Percentiles rank a stretch among this genome's conserved stretches.
Conservation (phyloP, 768 basidiomycete species). For the Tremella mesenterica region DNA sequence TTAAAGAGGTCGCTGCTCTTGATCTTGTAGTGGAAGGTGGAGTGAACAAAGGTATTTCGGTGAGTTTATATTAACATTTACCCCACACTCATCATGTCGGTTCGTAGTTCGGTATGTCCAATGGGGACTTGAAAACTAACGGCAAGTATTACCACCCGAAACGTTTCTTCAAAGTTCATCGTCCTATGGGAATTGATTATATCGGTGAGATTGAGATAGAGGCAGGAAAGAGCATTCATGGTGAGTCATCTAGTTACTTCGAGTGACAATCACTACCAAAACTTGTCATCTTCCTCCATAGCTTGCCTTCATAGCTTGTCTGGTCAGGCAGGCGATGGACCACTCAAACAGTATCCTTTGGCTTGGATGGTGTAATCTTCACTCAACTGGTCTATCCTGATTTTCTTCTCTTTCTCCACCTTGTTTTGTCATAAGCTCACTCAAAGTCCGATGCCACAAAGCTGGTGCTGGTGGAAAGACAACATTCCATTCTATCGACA, state of each 20-base stretch:
- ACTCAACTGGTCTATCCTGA: not conserved
- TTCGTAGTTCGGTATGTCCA: not conserved
- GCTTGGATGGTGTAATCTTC: too few relatives aligned
- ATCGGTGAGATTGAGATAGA: constrained; percentile 43
- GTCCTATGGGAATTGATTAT: constrained; percentile 37
- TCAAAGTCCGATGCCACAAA: constrained; percentile 33
- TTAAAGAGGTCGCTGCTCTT: constrained; percentile 34
- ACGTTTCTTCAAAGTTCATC: constrained; percentile 34
- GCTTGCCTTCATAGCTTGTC: constrained; percentile 3
- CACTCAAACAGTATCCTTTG: too few relatives aligned
- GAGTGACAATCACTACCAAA: not conserved
- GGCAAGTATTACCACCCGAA: constrained; percentile 39
- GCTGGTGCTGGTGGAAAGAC: constrained; percentile 15
- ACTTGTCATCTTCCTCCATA: not conserved
- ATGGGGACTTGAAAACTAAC: not conserved
- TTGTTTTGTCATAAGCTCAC: not conserved
- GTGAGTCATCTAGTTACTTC: constrained; percentile 15
- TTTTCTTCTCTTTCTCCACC: not conserved
- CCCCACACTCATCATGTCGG: not conserved
- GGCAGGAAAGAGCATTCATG: constrained; percentile 40
- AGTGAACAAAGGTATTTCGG: constrained; percentile 32
- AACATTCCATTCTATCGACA: constrained; percentile 42
- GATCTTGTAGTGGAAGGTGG: constrained; percentile 27
- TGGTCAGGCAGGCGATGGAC: too few relatives aligned
- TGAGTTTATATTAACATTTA: constrained; percentile 12